These are phyloP conservation scores for Mucor circinelloides DNA, from an alignment of 371 early-diverging fungal species.

Conservation along the genomic window DNA sequence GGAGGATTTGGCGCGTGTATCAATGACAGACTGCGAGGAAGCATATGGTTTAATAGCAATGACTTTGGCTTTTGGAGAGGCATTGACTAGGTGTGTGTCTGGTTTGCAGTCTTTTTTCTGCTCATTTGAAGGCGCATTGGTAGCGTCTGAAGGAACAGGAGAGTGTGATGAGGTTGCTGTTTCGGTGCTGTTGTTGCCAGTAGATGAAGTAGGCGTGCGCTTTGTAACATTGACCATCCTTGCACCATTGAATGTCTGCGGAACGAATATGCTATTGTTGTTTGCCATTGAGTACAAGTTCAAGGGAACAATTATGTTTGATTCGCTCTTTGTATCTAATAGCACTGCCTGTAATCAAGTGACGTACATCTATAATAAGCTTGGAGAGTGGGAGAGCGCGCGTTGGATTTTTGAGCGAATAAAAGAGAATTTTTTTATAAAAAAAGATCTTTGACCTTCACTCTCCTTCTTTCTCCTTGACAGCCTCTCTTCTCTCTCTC, in stretches of 20 bases:
- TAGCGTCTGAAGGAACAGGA: not conserved
- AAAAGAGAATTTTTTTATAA: conserved; percentile 11
- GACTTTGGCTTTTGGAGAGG: not conserved
- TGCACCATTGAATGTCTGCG: conserved; percentile 16
- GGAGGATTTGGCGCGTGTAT: not conserved
- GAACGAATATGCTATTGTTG: conserved; percentile 9
- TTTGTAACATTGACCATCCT: conserved; percentile 10
- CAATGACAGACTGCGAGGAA: not conserved
- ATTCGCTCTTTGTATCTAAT: not conserved
- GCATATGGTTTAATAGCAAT: not conserved
- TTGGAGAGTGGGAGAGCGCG: not conserved
- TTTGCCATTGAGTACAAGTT: not conserved
- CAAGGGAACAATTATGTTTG: not conserved
- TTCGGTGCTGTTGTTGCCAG: not conserved
- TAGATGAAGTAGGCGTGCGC: not conserved
- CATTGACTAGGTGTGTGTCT: not conserved
- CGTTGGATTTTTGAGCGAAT: not conserved
- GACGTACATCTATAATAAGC: conserved; percentile 2
- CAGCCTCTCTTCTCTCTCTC: not conserved
- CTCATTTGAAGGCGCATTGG: not conserved
- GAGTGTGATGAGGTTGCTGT: not conserved
- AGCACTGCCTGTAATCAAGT: not conserved
- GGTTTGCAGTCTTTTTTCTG: not conserved
- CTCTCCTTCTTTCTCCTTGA: conserved; percentile 8
- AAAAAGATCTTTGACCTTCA: conserved; percentile 23